Base-by-base conservation (phyloP, 1,284 basidiomycete species). In the Cutaneotrichosporon mucoides region DNA sequence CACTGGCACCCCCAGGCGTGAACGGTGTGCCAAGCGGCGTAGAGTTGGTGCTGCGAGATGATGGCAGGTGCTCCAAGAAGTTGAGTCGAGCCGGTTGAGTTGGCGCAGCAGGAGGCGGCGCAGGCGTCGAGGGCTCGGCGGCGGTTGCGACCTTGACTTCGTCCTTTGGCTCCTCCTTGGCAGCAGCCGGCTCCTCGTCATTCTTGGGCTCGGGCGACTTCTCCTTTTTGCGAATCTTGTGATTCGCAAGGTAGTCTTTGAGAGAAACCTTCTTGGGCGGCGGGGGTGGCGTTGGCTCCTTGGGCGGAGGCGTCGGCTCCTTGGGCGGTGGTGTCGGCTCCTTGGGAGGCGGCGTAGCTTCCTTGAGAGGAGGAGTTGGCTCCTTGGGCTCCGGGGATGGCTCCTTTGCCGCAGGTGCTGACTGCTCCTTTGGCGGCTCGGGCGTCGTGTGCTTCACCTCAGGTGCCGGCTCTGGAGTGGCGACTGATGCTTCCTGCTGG, bases 231-330 rank as follows among this genome's bases (percentile, higher is more conserved):
- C 69, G 63, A 41, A 73, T 67, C 64, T 71, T 73, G 56, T 69
- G 65, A 16, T 49, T 70, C 48, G 71, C 72, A 41, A 76, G 59
- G 53, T 73, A 76, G 42, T 76, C 74, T 15, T 65, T 60, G n/a
- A 75, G 58, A 3, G 69, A 67, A 5, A 75, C 68, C 58, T 73
- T 73, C 67, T 73, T 73, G 16, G 68, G 68, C 24, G 24, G 24
- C 24, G 24, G 24, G 24, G 66, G 66, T 10, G 65, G 61, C 7
- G 63, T 64, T 40, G 71, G 67, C 58, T 73, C 71, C 66, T 73
- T 73, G 13, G 68, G 67, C 35, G 69, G 70, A 15, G 55, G 66
- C n/a, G 61, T 66, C 42, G 53, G 67, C 53, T 61, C 68, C 64
- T 55, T 69, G 34, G 35, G 44, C 53, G 63, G 66, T 57, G 62